A percentile compares a stretch with the other conserved stretches of the same genome.
Evolutionary conservation across 2,329 filamentous ascomycete genomes (phyloP).

Genomic region (Fusarium sp.): DNA sequence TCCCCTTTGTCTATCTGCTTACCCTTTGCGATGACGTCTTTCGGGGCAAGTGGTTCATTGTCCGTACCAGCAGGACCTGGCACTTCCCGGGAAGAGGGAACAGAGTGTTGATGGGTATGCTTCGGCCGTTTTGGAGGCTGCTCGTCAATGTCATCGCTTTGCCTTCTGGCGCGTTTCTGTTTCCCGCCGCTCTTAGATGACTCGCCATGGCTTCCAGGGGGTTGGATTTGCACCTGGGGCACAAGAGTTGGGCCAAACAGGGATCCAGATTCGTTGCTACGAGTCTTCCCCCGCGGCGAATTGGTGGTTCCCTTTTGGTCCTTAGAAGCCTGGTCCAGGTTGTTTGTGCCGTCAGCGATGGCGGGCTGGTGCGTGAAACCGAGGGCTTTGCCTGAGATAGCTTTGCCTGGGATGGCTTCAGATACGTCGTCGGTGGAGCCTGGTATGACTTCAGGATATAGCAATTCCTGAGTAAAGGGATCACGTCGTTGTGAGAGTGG

Average conservation of each 20-base stretch:
- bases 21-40: not conserved
- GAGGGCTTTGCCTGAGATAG: too few relatives aligned
- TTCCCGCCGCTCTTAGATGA: not conserved
- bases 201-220: not conserved
- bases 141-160: not conserved
- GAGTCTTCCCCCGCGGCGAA: not conserved
- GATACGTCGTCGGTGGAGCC: not conserved
- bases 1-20: not conserved
- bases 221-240: not conserved
- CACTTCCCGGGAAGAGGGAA: not conserved
- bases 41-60: not conserved
- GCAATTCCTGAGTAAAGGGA: not conserved
- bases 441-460: not conserved
- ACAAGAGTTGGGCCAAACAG: not conserved
- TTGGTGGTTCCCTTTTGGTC: too few relatives aligned
- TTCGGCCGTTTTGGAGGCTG: slow-evolving; percentile 4
- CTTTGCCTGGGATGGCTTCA: too few relatives aligned
- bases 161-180: not conserved
- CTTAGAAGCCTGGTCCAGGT: not conserved
- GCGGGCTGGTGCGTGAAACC: too few relatives aligned
- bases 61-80: not conserved
- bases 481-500: not conserved
- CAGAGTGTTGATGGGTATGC: not conserved
- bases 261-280: not conserved
- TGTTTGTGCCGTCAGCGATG: not conserved